phyloP scores from a whole-genome alignment of 164 flowering plant genomes.

The Magnolia kwangsiensis region DNA sequence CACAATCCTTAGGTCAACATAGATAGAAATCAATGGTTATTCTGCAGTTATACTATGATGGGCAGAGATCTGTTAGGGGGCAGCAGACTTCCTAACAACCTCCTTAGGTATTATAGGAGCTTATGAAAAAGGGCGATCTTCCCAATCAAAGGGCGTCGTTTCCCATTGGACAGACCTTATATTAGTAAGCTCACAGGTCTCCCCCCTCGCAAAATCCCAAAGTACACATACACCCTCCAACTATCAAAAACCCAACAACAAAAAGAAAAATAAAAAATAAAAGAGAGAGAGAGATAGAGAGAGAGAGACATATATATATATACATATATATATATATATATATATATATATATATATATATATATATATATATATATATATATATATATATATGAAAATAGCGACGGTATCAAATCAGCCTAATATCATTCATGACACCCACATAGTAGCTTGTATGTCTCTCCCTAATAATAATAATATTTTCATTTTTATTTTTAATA shows the following conservation, averaged over 20 bases:
- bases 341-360: no score
- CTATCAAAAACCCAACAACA: no score
- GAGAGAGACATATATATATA: no score
- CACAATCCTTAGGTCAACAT: conserved; percentile 7
- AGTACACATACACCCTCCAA: conserved; percentile 2
- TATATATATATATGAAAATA: not conserved
- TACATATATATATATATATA: no score
- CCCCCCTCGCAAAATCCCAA: not conserved
- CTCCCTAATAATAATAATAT: not conserved
- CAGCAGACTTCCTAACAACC: conserved; percentile 16
- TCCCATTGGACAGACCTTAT: conserved; percentile 10
- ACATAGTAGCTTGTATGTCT: conserved; percentile 31
- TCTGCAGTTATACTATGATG: conserved; percentile 6
- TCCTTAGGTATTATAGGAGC: conserved; percentile 5
- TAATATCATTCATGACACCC: not conserved
- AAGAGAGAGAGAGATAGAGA: not conserved
- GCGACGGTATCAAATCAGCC: not conserved
- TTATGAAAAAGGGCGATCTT: conserved; percentile 11
- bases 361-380: no score
- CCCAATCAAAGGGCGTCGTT: conserved; percentile 11
- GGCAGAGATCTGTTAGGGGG: conserved; percentile 13
- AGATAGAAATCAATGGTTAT: conserved; percentile 7
- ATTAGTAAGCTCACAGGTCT: conserved; percentile 2
- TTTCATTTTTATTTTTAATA: not conserved
- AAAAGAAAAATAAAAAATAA: not conserved